These are phyloP conservation scores for Panicum virgatum DNA, from an alignment of 202 grass and related monocot genomes.

Conservation along the genomic window DNA sequence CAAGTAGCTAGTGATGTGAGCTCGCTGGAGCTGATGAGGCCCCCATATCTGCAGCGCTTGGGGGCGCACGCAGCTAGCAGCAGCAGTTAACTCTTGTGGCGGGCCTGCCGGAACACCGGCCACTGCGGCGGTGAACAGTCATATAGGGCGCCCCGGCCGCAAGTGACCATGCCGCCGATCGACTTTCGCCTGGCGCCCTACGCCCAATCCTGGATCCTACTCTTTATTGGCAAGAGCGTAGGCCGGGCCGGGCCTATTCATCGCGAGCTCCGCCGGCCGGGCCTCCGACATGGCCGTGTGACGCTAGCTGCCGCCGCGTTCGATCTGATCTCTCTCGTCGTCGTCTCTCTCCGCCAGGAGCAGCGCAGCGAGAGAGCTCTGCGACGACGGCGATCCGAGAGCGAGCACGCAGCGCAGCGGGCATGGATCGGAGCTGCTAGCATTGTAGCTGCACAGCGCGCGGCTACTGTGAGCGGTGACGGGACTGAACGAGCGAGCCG, in stretches of 20 bases:
- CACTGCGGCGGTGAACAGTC: constrained; percentile 29
- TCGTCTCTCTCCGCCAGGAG: not conserved
- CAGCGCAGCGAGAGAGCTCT: not conserved
- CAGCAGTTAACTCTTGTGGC: constrained; percentile 18
- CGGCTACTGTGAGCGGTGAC: constrained; percentile 39
- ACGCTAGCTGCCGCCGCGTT: constrained; percentile 20
- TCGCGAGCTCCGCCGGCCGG: no score
- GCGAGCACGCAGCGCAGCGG: not conserved
- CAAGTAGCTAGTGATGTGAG: not conserved
- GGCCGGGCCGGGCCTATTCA: not conserved
- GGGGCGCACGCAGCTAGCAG: not conserved
- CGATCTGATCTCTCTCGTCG: not conserved
- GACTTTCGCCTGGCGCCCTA: constrained; percentile 27
- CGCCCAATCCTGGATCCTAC: constrained; percentile 40
- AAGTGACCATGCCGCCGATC: not conserved
- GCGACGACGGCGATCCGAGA: not conserved
- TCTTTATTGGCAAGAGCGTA: constrained; percentile 17
- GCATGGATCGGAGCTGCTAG: not conserved
- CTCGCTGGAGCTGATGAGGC: not conserved
- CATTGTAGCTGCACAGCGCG: constrained; percentile 38
- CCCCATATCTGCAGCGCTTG: not conserved
- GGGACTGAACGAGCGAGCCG: constrained; percentile 38
- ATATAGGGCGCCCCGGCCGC: constrained; percentile 23
- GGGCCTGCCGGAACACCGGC: constrained; percentile 8
- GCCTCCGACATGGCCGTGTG: constrained; percentile 43